These are phyloP conservation scores for Phaseolus lunatus DNA, from an alignment of 306 rosid genomes.

Conservation along the genomic window DNA sequence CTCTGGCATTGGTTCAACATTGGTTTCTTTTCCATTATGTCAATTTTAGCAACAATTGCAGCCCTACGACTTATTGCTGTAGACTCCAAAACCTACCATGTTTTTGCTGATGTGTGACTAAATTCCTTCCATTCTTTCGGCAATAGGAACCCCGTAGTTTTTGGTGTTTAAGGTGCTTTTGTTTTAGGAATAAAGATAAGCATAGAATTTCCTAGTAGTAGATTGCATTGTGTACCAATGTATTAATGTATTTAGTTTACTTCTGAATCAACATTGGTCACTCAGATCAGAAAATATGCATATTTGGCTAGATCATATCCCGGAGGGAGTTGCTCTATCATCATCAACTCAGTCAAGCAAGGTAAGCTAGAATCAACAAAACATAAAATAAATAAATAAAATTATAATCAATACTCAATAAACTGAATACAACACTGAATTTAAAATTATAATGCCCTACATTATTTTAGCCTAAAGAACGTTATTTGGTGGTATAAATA, in stretches of 20 bases:
- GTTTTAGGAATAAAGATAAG: not conserved
- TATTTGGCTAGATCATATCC: conserved; percentile 7
- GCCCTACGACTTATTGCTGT: conserved; percentile 80
- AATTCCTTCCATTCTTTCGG: conserved; percentile 4
- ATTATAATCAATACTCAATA: not conserved
- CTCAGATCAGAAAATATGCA: not conserved
- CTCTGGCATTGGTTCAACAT: conserved; percentile 92
- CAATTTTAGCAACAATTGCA: conserved; percentile 72
- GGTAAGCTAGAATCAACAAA: not conserved
- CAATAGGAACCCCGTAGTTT: not conserved
- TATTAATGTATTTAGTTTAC: not conserved
- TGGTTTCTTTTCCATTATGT: conserved; percentile 64
- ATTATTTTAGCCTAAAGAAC: conserved; percentile 13
- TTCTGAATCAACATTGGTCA: not conserved
- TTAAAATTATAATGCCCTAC: conserved; percentile 18
- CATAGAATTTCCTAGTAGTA: not conserved
- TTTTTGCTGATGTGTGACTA: conserved; percentile 80
- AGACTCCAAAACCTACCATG: conserved; percentile 79
- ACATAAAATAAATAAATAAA: conserved; percentile 6
- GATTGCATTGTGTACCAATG: not conserved
- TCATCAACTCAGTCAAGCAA: not conserved
- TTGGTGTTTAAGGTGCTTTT: conserved; percentile 6
- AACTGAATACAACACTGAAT: conserved; percentile 26
- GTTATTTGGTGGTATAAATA: conserved; percentile 15
- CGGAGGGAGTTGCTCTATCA: not conserved